phyloP scores from a whole-genome alignment of 441 rosid species.

The Viola pubescens region DNA sequence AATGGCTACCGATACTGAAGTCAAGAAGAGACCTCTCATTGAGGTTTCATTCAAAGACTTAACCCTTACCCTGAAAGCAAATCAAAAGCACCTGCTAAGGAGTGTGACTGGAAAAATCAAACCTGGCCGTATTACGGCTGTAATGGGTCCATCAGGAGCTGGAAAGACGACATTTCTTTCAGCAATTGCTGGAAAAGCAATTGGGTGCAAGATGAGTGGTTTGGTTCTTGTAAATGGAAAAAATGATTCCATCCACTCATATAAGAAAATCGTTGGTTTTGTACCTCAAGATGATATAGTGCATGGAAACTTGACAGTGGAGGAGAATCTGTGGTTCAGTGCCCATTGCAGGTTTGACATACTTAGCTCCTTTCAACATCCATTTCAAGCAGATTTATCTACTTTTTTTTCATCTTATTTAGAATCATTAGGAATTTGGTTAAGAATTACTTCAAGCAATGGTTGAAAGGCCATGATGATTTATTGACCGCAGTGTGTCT shows the following conservation, averaged over 20 bases:
- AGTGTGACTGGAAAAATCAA: constrained; percentile 72
- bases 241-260: constrained; percentile 61
- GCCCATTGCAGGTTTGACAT: constrained; percentile 70
- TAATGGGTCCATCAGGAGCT: constrained; percentile 97
- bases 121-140: constrained; percentile 78
- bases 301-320: constrained; percentile 94
- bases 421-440: not conserved
- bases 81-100: constrained; percentile 57
- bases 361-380: constrained; percentile 2
- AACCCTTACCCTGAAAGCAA: constrained; percentile 61
- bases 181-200: constrained; percentile 73
- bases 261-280: constrained; percentile 79
- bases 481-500: not conserved
- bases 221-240: constrained; percentile 65
- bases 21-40: constrained; percentile 54
- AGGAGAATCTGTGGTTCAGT: constrained; percentile 92
- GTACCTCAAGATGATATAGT: constrained; percentile 97
- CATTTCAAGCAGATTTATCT: not conserved
- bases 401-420: not conserved
- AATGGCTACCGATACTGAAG: constrained; percentile 50
- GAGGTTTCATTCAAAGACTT: constrained; percentile 71
- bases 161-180: constrained; percentile 88
- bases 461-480: not conserved
- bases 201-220: constrained; percentile 58
- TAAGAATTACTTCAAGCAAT: not conserved